Evolutionary conservation across 2,329 filamentous ascomycete genomes (phyloP).

Genomic region (Hortaea sp.): DNA sequence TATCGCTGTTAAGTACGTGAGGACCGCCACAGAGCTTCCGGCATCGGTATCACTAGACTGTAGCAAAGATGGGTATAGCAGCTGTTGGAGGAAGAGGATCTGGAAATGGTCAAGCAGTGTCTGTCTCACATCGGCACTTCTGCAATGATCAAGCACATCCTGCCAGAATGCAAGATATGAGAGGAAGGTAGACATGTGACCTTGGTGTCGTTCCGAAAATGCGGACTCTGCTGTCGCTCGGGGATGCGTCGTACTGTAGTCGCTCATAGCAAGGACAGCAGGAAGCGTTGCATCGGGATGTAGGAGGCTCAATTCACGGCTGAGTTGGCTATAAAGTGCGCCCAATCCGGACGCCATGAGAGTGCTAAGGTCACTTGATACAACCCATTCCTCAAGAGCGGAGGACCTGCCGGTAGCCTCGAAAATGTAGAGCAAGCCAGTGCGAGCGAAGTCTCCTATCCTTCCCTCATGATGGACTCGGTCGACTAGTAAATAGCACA

Average conservation of each 20-base stretch:
- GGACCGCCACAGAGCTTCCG: constrained; percentile 88
- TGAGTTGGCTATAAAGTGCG: constrained; percentile 60
- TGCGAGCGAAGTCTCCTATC: constrained; percentile 90
- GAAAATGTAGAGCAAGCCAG: constrained; percentile 88
- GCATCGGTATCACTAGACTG: constrained; percentile 97
- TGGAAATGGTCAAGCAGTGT: constrained; percentile 95
- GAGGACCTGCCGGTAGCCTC: constrained; percentile 79
- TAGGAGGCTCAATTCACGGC: constrained; percentile 70
- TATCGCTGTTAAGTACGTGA: constrained; percentile 86
- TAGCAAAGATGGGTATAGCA: constrained; percentile 89
- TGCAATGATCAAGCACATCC: constrained; percentile 91
- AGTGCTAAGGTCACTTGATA: constrained; percentile 91
- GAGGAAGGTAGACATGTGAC: constrained; percentile 85
- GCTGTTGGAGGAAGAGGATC: constrained; percentile 86
- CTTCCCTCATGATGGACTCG: constrained; percentile 94
- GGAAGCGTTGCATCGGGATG: constrained; percentile 67
- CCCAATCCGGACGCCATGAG: constrained; percentile 94
- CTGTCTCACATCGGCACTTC: constrained; percentile 81
- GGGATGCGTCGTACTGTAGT: constrained; percentile 66
- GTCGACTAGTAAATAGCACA: constrained; percentile 92
- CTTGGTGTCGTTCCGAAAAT: constrained; percentile 64
- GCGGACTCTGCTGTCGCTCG: constrained; percentile 64
- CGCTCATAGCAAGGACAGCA: constrained; percentile 76
- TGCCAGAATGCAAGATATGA: constrained; percentile 97
- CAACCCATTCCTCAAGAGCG: constrained; percentile 85